Percentiles rank a stretch among this genome's conserved stretches.
Evolutionary conservation across 2,329 filamentous ascomycete genomes (phyloP).

Genomic region (Pseudogymnoascus sp.): DNA sequence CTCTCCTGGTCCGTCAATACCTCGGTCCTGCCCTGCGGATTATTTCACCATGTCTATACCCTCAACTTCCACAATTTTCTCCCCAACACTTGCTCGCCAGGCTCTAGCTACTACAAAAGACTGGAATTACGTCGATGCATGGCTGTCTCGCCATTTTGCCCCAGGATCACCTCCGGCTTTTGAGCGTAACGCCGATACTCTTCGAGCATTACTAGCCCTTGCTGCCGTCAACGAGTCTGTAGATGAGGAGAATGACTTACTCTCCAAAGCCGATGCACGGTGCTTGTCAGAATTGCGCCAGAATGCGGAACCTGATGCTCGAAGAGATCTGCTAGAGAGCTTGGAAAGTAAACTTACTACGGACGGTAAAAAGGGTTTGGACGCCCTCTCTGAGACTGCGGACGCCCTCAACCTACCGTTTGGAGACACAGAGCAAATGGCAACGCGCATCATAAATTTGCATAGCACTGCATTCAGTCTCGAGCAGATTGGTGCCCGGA

Average conservation of each 20-base stretch:
- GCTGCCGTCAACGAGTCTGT: constrained; percentile 71
- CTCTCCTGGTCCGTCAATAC: neutral
- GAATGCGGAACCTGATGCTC: constrained; percentile 30
- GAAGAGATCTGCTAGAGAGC: constrained; percentile 43
- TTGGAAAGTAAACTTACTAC: constrained; percentile 49
- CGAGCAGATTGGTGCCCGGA: constrained; percentile 50
- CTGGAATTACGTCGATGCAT: constrained; percentile 81
- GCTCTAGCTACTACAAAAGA: constrained; percentile 80
- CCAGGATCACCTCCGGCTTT: constrained; percentile 62
- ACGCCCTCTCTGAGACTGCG: constrained; percentile 51
- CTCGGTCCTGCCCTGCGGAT: neutral
- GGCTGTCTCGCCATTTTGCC: constrained; percentile 67
- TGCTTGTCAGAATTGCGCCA: constrained; percentile 50
- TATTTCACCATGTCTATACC: constrained; percentile 15
- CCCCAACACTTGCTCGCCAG: constrained; percentile 62
- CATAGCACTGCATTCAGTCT: constrained; percentile 47
- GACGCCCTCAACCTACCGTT: constrained; percentile 39
- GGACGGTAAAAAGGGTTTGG: constrained; percentile 51
- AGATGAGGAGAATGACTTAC: constrained; percentile 59
- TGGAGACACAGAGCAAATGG: constrained; percentile 42
- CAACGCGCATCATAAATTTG: constrained; percentile 48
- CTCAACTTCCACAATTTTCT: constrained; percentile 53
- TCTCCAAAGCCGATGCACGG: constrained; percentile 53
- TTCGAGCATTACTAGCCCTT: constrained; percentile 67
- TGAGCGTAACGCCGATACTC: constrained; percentile 80